Base-by-base conservation (phyloP, 2,329 filamentous ascomycete genomes). In the Penicillium aurantiogriseum region DNA sequence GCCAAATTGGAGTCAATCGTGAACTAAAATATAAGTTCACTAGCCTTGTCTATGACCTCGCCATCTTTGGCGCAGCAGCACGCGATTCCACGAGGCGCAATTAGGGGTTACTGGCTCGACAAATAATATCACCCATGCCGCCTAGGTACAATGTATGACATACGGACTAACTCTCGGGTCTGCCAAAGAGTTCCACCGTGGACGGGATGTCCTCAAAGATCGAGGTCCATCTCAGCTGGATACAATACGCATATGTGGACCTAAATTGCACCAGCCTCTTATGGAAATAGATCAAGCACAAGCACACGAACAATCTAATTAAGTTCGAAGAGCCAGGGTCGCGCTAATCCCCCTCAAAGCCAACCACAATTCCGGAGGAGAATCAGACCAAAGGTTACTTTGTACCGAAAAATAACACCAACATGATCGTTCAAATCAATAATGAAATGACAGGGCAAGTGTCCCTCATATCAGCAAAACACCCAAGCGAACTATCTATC, bases 251-350 rank as follows among this genome's bases (percentile, higher is more conserved):
- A 43, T n/a, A 29, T 39, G 42, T 56, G 48, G 42, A 52, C 5
- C 48, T 21, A 15, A 10, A n/a, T 52, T 49, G 48, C 31, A 51
- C 23, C 53, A 29, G 21, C 29, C 21, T 50, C 33, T 31, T 40
- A 13, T 38, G 25, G 23, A 19, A 39, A 40, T 25, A 33, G 15
- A 25, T 17, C 33, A 27, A 52, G 38, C 38, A 29, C 43, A 39
- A 33, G 11, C 45, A 36, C 13, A 46, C 15, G 33, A 33, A 33
- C 49, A 43, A 54, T 49, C 23, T 51, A 64, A 60, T 62, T 63
- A 57, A 64, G 47, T 62, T 60, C 55, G 44, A 54, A 44, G 35
- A 51, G 23, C 39, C 36, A 10, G 29, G 11, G 35, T 42, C 23
- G 23, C 29, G 36, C 13, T 21, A 43, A 53, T 23, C 29, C 15